Percentiles rank a stretch among this genome's conserved stretches.
These are phyloP conservation scores for Chaetothyriales sp. DNA, from an alignment of 2,329 filamentous ascomycete species.

Conservation along the genomic window DNA sequence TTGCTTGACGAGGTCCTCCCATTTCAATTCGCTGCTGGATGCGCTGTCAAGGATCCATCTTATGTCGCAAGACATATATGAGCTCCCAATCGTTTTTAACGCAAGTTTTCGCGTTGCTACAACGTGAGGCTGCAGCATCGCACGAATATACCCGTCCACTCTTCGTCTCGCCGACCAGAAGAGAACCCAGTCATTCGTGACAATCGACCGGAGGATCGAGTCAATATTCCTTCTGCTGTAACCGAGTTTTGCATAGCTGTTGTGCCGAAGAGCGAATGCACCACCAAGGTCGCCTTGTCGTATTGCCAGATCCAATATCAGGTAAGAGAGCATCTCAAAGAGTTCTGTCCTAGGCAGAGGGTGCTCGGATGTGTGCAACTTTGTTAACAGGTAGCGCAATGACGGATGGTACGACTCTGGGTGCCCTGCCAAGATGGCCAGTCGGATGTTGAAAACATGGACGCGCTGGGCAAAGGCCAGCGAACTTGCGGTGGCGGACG, in stretches of 20 bases:
- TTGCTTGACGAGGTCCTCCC: conserved; percentile 53
- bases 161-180: conserved; percentile 59
- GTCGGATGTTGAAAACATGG: conserved; percentile 81
- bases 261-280: conserved; percentile 54
- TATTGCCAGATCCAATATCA: conserved; percentile 79
- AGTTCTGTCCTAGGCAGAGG: conserved; percentile 60
- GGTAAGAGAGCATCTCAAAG: conserved; percentile 65
- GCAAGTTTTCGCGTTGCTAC: conserved; percentile 59
- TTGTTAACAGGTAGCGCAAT: conserved; percentile 61
- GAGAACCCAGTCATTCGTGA: conserved; percentile 66
- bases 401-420: conserved; percentile 85
- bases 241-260: conserved; percentile 35
- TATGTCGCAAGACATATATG: conserved; percentile 65
- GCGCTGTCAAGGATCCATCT: conserved; percentile 51
- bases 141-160: conserved; percentile 68
- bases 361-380: conserved; percentile 50
- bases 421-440: conserved; percentile 66
- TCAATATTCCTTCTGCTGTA: conserved; percentile 58
- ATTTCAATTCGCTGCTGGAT: conserved; percentile 37
- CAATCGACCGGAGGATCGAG: conserved; percentile 53
- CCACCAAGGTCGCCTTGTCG: conserved; percentile 60
- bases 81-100: conserved; percentile 71
- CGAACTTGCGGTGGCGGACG: conserved; percentile 57
- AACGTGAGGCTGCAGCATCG: conserved; percentile 70
- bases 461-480: conserved; percentile 65